Conservation (phyloP, 208 protist species). For the Naegleria fowleri region DNA sequence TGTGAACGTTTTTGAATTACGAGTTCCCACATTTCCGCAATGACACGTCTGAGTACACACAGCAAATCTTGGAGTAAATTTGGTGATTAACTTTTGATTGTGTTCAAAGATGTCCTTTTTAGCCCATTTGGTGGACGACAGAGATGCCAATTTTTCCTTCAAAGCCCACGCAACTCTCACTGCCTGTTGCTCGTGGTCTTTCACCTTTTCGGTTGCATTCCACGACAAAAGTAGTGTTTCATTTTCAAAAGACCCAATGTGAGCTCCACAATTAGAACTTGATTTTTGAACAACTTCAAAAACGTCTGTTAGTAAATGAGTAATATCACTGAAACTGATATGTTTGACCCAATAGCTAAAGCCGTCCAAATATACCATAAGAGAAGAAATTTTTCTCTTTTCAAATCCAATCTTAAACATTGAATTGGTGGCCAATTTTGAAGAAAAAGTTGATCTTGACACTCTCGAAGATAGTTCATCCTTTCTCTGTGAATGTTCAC, state of each 20-base stretch:
- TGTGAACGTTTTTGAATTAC: neutral
- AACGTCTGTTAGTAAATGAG: neutral
- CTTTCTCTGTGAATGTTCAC: neutral
- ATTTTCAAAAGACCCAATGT: neutral
- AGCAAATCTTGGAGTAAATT: neutral
- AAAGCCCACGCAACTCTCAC: neutral
- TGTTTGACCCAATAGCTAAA: neutral
- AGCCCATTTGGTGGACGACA: neutral
- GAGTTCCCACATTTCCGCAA: neutral
- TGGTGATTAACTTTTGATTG: neutral
- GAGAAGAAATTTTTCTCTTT: neutral
- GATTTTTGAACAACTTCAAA: neutral
- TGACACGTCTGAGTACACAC: neutral
- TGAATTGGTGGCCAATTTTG: neutral
- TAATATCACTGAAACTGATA: neutral
- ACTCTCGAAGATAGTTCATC: neutral
- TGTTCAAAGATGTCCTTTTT: neutral
- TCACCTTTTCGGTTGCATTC: neutral
- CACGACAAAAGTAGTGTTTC: neutral
- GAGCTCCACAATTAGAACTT: neutral
- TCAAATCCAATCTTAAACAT: neutral
- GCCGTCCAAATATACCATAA: neutral
- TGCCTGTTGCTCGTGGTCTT: neutral
- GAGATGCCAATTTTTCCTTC: neutral
- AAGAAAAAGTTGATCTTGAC: neutral